Evolutionary conservation across 495 filamentous ascomycete genomes (phyloP).

Genomic region (Penicillium angulare): DNA sequence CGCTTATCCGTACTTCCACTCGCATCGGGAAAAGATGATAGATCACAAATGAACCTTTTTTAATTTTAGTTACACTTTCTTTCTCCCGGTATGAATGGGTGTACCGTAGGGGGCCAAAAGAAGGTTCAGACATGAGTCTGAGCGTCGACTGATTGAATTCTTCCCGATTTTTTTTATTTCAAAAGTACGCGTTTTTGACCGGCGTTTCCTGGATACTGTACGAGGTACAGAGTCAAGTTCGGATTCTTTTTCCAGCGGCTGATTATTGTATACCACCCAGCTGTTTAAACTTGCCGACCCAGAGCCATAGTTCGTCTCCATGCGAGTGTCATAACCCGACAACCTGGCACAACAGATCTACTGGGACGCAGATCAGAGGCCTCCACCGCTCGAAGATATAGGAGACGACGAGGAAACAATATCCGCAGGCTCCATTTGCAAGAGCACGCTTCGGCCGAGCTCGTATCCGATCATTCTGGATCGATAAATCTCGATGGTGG

Average conservation of each 20-base stretch:
- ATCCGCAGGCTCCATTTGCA: not conserved
- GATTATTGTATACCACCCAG: not conserved
- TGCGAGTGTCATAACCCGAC: constrained; percentile 28
- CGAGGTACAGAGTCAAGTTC: not conserved
- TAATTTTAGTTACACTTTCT: not conserved
- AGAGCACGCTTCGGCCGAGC: not conserved
- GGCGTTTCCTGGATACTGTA: no score
- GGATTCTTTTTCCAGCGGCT: not conserved
- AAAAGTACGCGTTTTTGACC: no score
- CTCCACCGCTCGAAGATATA: no score
- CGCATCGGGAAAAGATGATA: constrained; percentile 4
- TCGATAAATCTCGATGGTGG: constrained; percentile 6
- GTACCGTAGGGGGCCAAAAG: not conserved
- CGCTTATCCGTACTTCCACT: not conserved
- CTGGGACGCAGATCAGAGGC: constrained; percentile 26
- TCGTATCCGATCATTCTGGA: no score
- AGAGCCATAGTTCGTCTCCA: not conserved
- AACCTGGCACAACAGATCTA: constrained; percentile 31
- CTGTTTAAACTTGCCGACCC: not conserved
- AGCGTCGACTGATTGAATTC: no score
- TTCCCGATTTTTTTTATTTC: no score
- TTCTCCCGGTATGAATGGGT: not conserved
- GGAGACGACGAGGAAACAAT: no score
- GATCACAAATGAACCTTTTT: constrained; percentile 5
- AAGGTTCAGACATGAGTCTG: no score